Evolutionary conservation across 495 filamentous ascomycete species (phyloP).

Genomic region (Neurospora sublineolata): DNA sequence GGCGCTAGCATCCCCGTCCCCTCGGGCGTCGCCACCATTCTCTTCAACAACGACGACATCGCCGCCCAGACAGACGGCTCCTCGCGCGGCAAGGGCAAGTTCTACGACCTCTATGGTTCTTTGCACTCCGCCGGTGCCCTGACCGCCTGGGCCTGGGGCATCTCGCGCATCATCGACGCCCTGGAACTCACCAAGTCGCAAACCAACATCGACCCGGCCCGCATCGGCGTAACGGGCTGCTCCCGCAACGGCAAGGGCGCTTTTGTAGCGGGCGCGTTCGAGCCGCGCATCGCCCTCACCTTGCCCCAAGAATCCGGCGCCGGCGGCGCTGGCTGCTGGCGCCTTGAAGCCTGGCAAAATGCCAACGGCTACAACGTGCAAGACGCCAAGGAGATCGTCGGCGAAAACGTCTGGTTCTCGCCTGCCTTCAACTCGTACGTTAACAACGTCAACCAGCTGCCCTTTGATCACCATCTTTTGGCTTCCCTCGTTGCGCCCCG

Average conservation of each 20-base stretch:
- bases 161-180: conserved; percentile 40
- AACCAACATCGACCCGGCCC: conserved; percentile 35
- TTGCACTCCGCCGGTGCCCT: conserved; percentile 36
- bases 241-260: conserved; percentile 46
- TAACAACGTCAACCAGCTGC: conserved; percentile 27
- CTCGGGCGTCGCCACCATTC: conserved; percentile 35
- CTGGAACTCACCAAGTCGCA: conserved; percentile 30
- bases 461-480: conserved; percentile 41
- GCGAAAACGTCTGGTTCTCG: conserved; percentile 43
- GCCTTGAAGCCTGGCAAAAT: conserved; percentile 32
- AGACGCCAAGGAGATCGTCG: conserved; percentile 36
- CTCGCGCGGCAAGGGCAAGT: conserved; percentile 33
- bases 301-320: conserved; percentile 42
- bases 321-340: conserved; percentile 41
- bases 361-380: conserved; percentile 37
- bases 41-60: conserved; percentile 39
- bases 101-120: conserved; percentile 39
- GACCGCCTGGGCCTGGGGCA: conserved; percentile 43
- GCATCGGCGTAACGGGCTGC: conserved; percentile 41
- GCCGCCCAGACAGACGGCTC: conserved; percentile 26
- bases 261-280: conserved; percentile 39
- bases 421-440: conserved; percentile 30
- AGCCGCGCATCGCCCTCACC: conserved; percentile 39
- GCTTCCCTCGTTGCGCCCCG: conserved; percentile 36
- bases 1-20: conserved; percentile 35